Conservation (phyloP, 2,329 filamentous ascomycete species). For the Beauveria asiatica region DNA sequence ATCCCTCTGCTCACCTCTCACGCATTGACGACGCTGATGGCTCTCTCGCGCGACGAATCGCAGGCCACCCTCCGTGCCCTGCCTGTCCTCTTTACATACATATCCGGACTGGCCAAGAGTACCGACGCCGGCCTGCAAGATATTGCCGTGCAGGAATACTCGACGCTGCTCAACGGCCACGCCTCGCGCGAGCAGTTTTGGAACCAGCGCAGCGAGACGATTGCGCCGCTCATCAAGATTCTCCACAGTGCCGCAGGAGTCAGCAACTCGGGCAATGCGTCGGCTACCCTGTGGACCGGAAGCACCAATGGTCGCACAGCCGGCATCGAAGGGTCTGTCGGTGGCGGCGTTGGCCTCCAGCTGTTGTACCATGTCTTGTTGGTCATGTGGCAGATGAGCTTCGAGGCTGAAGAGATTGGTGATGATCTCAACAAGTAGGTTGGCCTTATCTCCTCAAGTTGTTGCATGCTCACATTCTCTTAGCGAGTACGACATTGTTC, state of each 20-base stretch:
- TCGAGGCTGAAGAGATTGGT: constrained; percentile 68
- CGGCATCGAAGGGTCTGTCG: constrained; percentile 54
- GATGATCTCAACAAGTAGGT: constrained; percentile 77
- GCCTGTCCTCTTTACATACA: constrained; percentile 75
- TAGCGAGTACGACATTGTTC: constrained; percentile 86
- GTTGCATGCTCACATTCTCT: constrained; percentile 14
- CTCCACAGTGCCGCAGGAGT: constrained; percentile 70
- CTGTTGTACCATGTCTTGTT: constrained; percentile 89
- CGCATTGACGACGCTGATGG: constrained; percentile 73
- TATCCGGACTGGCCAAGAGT: constrained; percentile 74
- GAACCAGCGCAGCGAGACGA: constrained; percentile 78
- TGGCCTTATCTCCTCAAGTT: neutral
- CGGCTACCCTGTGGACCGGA: constrained; percentile 54
- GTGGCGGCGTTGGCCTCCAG: constrained; percentile 84
- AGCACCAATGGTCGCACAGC: constrained; percentile 44
- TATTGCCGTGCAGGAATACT: constrained; percentile 89
- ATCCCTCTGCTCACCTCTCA: constrained; percentile 86
- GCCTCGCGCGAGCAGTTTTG: constrained; percentile 78
- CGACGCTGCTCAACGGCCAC: constrained; percentile 67
- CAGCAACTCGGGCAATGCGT: constrained; percentile 54
- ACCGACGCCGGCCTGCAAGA: constrained; percentile 87
- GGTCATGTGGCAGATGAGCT: constrained; percentile 93
- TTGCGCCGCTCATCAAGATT: constrained; percentile 74
- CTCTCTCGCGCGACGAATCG: constrained; percentile 54
- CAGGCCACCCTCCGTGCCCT: constrained; percentile 66